Percentiles rank a stretch among this genome's conserved stretches.
Conservation (phyloP, 768 basidiomycete genomes). For the Russula olivacea region DNA sequence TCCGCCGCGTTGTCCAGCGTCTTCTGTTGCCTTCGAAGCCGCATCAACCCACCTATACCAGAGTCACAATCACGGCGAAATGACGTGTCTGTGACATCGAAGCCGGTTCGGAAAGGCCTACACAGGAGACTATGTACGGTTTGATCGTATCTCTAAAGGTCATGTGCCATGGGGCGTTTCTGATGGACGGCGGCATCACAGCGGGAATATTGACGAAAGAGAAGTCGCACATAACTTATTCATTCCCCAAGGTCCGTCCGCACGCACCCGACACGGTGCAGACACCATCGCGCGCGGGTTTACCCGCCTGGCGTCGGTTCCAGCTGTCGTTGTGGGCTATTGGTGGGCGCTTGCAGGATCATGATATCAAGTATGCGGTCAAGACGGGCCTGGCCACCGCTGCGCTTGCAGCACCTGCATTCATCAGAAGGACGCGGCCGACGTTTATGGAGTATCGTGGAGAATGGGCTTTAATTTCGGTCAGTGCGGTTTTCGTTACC, state of each 20-base stretch:
- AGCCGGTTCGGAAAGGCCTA: constrained; percentile 20
- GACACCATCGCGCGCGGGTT: constrained; percentile 56
- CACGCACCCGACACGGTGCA: constrained; percentile 85
- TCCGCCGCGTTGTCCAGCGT: constrained; percentile 37
- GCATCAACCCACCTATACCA: background rate
- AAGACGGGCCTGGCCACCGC: constrained; percentile 83
- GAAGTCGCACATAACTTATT: constrained; percentile 42
- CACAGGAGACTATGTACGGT: constrained; percentile 30
- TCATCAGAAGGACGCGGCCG: constrained; percentile 71
- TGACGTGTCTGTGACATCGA: constrained; percentile 17
- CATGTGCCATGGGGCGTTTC: background rate
- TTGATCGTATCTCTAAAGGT: background rate
- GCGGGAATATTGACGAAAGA: constrained; percentile 44
- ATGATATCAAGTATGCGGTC: constrained; percentile 80
- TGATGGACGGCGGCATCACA: constrained; percentile 26
- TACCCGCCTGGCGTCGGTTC: constrained; percentile 56
- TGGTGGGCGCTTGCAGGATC: constrained; percentile 56
- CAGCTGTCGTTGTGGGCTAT: constrained; percentile 71
- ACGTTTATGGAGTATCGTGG: constrained; percentile 78
- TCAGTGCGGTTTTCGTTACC: constrained; percentile 34
- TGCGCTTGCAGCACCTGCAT: constrained; percentile 81
- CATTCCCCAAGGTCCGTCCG: constrained; percentile 75
- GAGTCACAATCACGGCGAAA: background rate
- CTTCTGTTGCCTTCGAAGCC: constrained; percentile 23
- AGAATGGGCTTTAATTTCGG: constrained; percentile 95